Evolutionary conservation across 345 rosid species (phyloP).

Genomic region (Turnera subulata): DNA sequence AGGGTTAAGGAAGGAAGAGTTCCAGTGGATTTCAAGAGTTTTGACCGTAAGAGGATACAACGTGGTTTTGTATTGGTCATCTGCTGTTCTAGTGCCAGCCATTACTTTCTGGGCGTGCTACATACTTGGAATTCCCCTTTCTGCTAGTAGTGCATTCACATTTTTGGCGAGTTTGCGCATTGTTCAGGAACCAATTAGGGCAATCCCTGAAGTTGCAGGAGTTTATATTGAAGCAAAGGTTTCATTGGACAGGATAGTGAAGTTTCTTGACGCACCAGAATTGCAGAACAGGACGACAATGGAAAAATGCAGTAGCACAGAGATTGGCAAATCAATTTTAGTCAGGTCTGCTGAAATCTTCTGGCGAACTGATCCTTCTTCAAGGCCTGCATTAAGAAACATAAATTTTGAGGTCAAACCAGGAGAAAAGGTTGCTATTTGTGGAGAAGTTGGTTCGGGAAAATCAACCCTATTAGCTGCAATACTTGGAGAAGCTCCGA

Average conservation of each 20-base stretch:
- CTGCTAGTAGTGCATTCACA: constrained; percentile 43
- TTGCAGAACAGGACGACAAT: too few relatives aligned
- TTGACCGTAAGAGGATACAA: constrained; percentile 39
- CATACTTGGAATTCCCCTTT: constrained; percentile 35
- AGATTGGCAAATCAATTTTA: too few relatives aligned
- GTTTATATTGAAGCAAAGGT: too few relatives aligned
- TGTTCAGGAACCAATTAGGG: constrained; percentile 82
- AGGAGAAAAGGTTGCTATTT: constrained; percentile 74
- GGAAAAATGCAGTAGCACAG: too few relatives aligned
- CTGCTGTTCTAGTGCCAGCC: constrained; percentile 50
- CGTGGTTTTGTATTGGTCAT: constrained; percentile 18
- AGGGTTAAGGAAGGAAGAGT: too few relatives aligned
- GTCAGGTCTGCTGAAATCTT: too few relatives aligned
- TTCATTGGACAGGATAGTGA: too few relatives aligned
- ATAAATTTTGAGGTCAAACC: constrained; percentile 40
- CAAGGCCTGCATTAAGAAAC: constrained; percentile 36
- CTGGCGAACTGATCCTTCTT: too few relatives aligned
- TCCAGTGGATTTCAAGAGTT: constrained; percentile 62
- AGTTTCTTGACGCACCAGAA: too few relatives aligned
- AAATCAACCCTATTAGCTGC: constrained; percentile 81
- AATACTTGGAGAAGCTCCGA: constrained; percentile 83
- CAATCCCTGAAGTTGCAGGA: constrained; percentile 61
- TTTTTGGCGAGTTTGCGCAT: constrained; percentile 45
- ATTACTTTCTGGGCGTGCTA: constrained; percentile 46
- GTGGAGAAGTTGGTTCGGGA: constrained; percentile 79